These are phyloP conservation scores for Canariomyces notabilis DNA, from an alignment of 2,329 filamentous ascomycete genomes.

Conservation along the genomic window DNA sequence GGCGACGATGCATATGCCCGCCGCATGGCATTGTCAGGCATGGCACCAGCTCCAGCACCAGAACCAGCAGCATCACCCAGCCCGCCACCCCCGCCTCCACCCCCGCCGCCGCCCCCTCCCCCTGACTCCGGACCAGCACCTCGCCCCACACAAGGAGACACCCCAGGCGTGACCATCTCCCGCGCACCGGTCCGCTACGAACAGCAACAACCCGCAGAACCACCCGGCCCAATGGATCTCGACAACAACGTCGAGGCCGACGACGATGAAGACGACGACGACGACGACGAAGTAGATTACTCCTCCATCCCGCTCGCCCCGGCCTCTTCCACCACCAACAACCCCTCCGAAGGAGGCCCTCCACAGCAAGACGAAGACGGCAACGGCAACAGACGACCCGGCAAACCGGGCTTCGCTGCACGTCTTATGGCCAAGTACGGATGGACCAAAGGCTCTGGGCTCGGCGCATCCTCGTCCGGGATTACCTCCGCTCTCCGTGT, in stretches of 20 bases:
- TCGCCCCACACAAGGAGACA: conserved; percentile 29
- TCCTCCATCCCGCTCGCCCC: conserved; percentile 37
- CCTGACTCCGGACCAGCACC: conserved; percentile 26
- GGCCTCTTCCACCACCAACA: conserved; percentile 32
- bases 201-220: conserved; percentile 32
- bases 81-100: conserved; percentile 24
- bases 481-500: conserved; percentile 81
- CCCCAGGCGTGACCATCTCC: conserved; percentile 30
- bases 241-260: conserved; percentile 37
- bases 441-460: conserved; percentile 81
- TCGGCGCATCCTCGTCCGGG: conserved; percentile 76
- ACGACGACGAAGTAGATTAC: conserved; percentile 26
- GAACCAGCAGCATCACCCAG: conserved; percentile 32
- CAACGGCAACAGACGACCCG: conserved; percentile 60
- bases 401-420: conserved; percentile 78
- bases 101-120: conserved; percentile 15
- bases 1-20: conserved; percentile 67
- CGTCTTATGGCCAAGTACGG: conserved; percentile 91
- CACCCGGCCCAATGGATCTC: conserved; percentile 34
- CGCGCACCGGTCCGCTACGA: conserved; percentile 29
- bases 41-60: conserved; percentile 32
- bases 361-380: conserved; percentile 27
- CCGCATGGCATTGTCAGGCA: conserved; percentile 53
- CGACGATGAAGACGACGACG: conserved; percentile 35
- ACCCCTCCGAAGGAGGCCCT: conserved; percentile 31